Percentiles rank a stretch among this genome's conserved stretches.
Conservation (phyloP, 129 eudicot species). For the Scalesia atractyloides region DNA sequence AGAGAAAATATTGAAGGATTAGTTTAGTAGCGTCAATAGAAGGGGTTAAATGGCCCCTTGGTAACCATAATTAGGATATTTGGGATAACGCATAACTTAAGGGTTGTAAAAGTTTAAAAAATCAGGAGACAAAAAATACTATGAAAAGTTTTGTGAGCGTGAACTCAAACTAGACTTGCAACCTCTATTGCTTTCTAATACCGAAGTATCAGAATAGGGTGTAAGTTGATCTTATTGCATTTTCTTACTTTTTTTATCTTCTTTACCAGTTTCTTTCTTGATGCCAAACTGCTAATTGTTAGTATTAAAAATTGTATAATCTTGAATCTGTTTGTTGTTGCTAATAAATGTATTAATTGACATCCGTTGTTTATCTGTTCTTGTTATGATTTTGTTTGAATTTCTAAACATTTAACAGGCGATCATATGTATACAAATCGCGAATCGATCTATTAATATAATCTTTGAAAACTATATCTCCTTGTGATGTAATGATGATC, state of each 20-base stretch:
- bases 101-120: slow-evolving; percentile 75
- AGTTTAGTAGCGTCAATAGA: slow-evolving; percentile 64
- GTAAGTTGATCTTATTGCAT: slow-evolving; percentile 28
- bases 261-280: not conserved
- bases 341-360: not conserved
- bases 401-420: not conserved
- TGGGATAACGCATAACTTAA: slow-evolving; percentile 63
- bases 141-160: slow-evolving; percentile 58
- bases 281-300: slow-evolving; percentile 5
- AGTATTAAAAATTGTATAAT: slow-evolving; percentile 1
- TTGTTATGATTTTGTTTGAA: not conserved
- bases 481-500: slow-evolving; percentile 1
- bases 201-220: slow-evolving; percentile 32
- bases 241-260: slow-evolving; percentile 19
- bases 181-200: slow-evolving; percentile 44
- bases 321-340: not conserved
- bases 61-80: slow-evolving; percentile 62
- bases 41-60: slow-evolving; percentile 69
- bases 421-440: not conserved
- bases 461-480: not conserved
- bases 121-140: slow-evolving; percentile 65
- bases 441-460: not conserved
- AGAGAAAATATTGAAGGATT: slow-evolving; percentile 72
- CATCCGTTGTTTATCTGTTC: slow-evolving; percentile 2
- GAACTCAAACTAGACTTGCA: slow-evolving; percentile 62